phyloP scores from a whole-genome alignment of 1,284 basidiomycete genomes.

The Cutaneotrichosporon dermatis region DNA sequence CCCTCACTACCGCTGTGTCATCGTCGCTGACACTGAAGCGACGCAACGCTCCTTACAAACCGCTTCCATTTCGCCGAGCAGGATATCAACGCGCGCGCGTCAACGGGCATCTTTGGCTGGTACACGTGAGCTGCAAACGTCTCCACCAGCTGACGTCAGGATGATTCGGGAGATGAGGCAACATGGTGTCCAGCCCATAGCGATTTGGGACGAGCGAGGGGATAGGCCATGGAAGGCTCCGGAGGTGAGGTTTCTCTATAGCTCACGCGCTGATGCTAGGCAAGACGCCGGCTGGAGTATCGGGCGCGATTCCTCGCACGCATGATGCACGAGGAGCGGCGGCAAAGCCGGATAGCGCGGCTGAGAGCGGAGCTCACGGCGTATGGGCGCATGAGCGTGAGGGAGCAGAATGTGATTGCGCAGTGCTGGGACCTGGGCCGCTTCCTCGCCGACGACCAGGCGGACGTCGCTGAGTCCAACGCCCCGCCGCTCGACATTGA shows the following conservation, averaged over 20 bases:
- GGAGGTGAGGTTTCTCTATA: constrained; percentile 30
- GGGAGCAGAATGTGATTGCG: not conserved
- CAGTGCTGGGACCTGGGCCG: not conserved
- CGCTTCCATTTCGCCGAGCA: constrained; percentile 42
- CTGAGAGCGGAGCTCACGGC: constrained; percentile 11
- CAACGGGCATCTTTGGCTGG: constrained; percentile 43
- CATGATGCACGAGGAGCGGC: constrained; percentile 35
- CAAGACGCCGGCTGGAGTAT: constrained; percentile 16
- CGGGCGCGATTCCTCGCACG: constrained; percentile 30
- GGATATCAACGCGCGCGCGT: constrained; percentile 20
- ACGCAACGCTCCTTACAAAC: constrained; percentile 46
- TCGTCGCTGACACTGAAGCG: constrained; percentile 22
- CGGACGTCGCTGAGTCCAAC: not conserved
- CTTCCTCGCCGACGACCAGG: not conserved
- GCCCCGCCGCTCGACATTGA: not conserved
- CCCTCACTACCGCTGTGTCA: not conserved
- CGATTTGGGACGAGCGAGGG: constrained; percentile 45
- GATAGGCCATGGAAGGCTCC: constrained; percentile 45
- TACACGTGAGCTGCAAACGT: constrained; percentile 28
- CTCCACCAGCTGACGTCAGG: constrained; percentile 20
- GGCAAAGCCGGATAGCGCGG: constrained; percentile 18
- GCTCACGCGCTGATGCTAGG: constrained; percentile 7
- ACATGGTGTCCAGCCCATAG: constrained; percentile 38
- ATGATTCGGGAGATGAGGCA: constrained; percentile 39
- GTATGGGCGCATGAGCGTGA: not conserved